phyloP scores from a whole-genome alignment of 208 protist genomes.

The Herpetomonas tarakana region DNA sequence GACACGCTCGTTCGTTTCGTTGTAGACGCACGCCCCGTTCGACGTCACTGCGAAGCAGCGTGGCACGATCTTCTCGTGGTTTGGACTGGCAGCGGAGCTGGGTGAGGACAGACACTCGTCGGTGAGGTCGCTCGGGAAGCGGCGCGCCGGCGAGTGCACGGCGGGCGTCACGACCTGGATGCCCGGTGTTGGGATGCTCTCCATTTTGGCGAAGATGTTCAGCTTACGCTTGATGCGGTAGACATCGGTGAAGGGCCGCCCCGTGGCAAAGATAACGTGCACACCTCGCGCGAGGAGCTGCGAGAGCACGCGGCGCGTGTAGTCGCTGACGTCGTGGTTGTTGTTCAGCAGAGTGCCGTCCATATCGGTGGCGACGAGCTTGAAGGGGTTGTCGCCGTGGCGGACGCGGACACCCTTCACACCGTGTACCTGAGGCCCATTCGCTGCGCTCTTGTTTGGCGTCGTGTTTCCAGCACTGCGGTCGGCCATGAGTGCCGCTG shows the following conservation, averaged over 20 bases:
- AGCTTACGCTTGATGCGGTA: conserved; percentile 47
- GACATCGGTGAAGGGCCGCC: conserved; percentile 61
- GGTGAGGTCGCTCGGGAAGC: conserved; percentile 4
- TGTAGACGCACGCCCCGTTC: conserved; percentile 63
- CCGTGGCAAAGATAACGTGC: conserved; percentile 80
- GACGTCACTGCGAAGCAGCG: conserved; percentile 67
- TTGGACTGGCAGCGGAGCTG: background rate
- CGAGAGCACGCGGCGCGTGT: conserved; percentile 35
- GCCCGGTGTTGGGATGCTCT: conserved; percentile 28
- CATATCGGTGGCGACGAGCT: conserved; percentile 32
- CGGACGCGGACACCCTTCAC: conserved; percentile 8
- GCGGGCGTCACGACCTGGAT: conserved; percentile 42
- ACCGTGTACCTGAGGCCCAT: background rate
- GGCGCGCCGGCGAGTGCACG: background rate
- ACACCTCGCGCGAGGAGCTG: conserved; percentile 54
- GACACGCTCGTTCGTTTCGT: conserved; percentile 45
- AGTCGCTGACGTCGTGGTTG: conserved; percentile 15
- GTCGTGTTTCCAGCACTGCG: no score
- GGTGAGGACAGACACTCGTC: background rate
- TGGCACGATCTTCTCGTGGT: conserved; percentile 23
- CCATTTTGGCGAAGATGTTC: conserved; percentile 44
- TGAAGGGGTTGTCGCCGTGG: conserved; percentile 11
- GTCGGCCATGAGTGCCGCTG: no score
- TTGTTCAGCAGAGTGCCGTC: conserved; percentile 51
- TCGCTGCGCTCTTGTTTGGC: background rate